Base-by-base conservation (phyloP, 169 alveolate species). In the Plasmodium coatneyi region DNA sequence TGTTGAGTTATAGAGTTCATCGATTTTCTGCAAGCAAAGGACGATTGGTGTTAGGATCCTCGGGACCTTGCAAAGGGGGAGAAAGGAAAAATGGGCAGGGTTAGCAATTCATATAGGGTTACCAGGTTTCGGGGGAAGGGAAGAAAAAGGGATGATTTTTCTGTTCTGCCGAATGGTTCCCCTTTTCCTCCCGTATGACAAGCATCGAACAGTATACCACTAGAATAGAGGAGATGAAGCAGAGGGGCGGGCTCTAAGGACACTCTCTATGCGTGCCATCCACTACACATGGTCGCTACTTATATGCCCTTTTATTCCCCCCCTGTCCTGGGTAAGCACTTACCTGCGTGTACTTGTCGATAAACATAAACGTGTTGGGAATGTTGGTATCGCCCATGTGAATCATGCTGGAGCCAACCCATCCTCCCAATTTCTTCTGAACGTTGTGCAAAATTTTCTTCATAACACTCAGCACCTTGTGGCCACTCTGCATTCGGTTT, bases 371-470 rank as follows among this genome's bases (percentile, higher is more conserved):
- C 39, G 99, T 97, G 93, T 98, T 98, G 39, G 99, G 99, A 41
- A 98, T 99, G 83, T 97, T 98, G 90, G 97, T 97, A 76, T 98
- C 99, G 0, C 99, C 99, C 79, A 97, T 95, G 83, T 98, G 99
- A 19, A 98, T 96, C 83, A 97, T 97, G 52, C 98, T 95, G 10
- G 99, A 98, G 4, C 99, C 99, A 25, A 98, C 98, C 99, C 99
- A 98, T 25, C 97, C 95, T 7, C 98, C 98, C 25, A 96, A 84
- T 76, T 96, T 84, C 30, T 92, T 83, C 86, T 97, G 99, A 71
- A 97, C 98, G 39, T 95, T 80, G 72, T 95, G 95, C 28, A 98
- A 87, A 16, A 98, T 98, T 83, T 95, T 94, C 52, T 96, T 82
- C 98, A 97, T 97, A 25, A 95, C 97, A 70, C 79, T 95, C 14